Evolutionary conservation across 306 rosid species (phyloP), one percentile per base, ranked within the genome.

Genomic region (Abrus pulchellus): DNA sequence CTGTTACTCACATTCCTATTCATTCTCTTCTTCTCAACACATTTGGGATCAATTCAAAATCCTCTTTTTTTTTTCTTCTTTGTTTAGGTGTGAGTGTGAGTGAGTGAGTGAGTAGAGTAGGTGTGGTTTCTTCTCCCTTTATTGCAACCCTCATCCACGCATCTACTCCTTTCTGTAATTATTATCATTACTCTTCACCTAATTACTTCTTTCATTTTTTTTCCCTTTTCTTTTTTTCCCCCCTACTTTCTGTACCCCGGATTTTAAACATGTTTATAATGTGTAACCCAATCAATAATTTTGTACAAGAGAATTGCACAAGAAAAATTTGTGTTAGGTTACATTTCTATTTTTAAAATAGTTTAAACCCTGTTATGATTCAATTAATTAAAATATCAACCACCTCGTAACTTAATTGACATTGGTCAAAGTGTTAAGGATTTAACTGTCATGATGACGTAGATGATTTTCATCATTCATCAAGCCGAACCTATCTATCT

Each of bases 11-110:
- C 77, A 48, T 72, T 69, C 59, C 48, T 79, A 70, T 61, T 84
- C 84, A 74, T 84, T 76, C 72, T 68, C 57, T 3, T 9, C 65
- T 52, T 20, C 62, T 59, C 3, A 28, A 79, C 53, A 70, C 83
- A 20, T 20, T 20, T 20, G 20, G 20, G 20, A 20, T 9, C 9
- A 8, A 20, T 55, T 27, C 62, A 20, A 55, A 20, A 55, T 55
- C 62, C 20, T 55, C 62, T 55, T 55, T 12, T 68, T 11, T 28
- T 20, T 29, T 49, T 13, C 72, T n/a, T 43, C 30, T 38, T 49
- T 48, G 47, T 20, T 65, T 65, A 10, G 1, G 53, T 27, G 5
- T 67, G 20, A 50, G 63, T 59, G 29, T 59, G 9, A 40, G 30
- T 49, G 62, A 40, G 30, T 49, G 62, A 38, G 44, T 30, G 32